Percentiles rank a stretch among this genome's conserved stretches.
Conservation (phyloP, 805 yeast genomes). For the Wickerhamomyces tratensis region DNA sequence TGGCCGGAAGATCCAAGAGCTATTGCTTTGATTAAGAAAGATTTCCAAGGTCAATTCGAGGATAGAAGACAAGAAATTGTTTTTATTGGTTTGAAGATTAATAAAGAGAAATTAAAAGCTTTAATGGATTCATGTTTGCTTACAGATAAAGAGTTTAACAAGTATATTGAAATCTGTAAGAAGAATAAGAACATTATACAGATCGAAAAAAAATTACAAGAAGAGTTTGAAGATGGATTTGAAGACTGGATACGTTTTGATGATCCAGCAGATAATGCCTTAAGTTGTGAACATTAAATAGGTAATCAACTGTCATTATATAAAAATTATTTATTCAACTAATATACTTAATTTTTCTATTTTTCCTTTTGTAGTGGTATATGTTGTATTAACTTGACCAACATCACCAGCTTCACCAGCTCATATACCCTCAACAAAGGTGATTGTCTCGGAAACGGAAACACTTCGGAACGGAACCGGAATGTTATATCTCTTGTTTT, state of each 20-base stretch:
- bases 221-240: slow-evolving; percentile 30
- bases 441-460: too few relatives aligned
- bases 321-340: too few relatives aligned
- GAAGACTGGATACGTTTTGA: slow-evolving; percentile 30
- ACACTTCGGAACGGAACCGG: too few relatives aligned
- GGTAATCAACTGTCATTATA: too few relatives aligned
- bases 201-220: slow-evolving; percentile 22
- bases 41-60: slow-evolving; percentile 29
- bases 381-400: too few relatives aligned
- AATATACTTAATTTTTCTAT: too few relatives aligned
- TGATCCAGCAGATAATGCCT: slow-evolving; percentile 3
- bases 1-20: slow-evolving; percentile 25
- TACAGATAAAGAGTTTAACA: slow-evolving; percentile 26
- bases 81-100: slow-evolving; percentile 30
- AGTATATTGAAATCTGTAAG: slow-evolving; percentile 19
- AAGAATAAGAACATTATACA: slow-evolving; percentile 20
- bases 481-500: too few relatives aligned
- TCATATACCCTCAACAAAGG: too few relatives aligned
- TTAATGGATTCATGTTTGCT: slow-evolving; percentile 29
- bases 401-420: too few relatives aligned
- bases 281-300: too few relatives aligned
- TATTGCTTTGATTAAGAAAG: slow-evolving; percentile 21
- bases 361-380: too few relatives aligned
- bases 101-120: slow-evolving; percentile 19
- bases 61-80: slow-evolving; percentile 37